phyloP scores from a whole-genome alignment of 345 rosid species.

The Linum trigynum region DNA sequence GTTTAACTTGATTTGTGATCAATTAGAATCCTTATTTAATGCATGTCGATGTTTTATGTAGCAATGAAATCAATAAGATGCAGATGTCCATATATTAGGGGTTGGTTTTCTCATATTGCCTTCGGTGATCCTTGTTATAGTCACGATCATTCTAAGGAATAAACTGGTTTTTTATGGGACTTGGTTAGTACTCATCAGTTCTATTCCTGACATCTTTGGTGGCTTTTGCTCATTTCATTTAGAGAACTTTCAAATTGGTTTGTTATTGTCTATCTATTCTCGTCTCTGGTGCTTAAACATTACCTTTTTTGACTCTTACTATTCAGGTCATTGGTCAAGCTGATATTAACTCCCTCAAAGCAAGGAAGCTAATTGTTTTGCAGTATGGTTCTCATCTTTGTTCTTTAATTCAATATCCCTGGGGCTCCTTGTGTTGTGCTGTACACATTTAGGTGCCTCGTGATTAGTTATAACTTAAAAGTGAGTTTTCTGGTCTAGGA shows the following conservation, averaged over 20 bases:
- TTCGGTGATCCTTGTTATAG: too few species aligned
- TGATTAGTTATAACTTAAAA: not conserved
- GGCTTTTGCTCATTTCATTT: not conserved
- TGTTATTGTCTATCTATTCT: not conserved
- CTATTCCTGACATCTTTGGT: not conserved
- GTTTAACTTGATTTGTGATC: not conserved
- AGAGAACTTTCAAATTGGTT: constrained; percentile 3
- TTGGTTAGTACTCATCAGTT: too few species aligned
- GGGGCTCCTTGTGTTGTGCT: constrained; percentile 1
- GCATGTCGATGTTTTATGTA: not conserved
- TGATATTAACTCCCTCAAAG: constrained; percentile 48
- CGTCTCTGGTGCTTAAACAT: not conserved
- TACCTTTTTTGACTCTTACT: constrained; percentile 4
- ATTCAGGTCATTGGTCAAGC: constrained; percentile 53
- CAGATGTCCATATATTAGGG: not conserved
- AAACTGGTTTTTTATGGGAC: too few species aligned
- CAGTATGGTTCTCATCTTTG: constrained; percentile 36
- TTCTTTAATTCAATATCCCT: constrained; percentile 6
- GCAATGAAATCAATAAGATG: not conserved
- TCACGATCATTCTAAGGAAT: too few species aligned
- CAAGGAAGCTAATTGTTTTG: constrained; percentile 65
- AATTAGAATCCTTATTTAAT: not conserved
- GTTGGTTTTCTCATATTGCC: too few species aligned
- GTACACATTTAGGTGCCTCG: not conserved
- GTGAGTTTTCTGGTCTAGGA: constrained; percentile 28